These are phyloP conservation scores for Hyphodiscus sp. DNA, from an alignment of 2,329 filamentous ascomycete species.

Conservation along the genomic window DNA sequence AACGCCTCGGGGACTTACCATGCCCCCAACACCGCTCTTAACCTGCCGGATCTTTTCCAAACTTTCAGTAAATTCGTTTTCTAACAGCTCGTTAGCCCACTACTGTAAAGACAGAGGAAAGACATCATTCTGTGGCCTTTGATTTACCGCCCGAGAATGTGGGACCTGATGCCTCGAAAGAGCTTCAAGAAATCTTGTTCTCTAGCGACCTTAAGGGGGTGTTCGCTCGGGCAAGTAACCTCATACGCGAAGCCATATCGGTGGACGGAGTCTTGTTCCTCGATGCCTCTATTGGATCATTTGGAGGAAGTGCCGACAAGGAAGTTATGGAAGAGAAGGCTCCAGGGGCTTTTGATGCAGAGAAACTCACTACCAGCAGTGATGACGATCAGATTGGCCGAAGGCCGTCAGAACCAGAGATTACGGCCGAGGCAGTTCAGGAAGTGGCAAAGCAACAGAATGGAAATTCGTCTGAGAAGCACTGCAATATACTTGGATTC, in stretches of 20 bases:
- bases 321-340: constrained; percentile 20
- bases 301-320: constrained; percentile 22
- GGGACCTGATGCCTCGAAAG: constrained; percentile 13
- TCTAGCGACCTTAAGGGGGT: constrained; percentile 23
- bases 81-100: not conserved
- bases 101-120: constrained; percentile 11
- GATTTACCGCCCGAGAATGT: constrained; percentile 15
- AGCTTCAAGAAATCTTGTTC: constrained; percentile 22
- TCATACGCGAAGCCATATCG: constrained; percentile 28
- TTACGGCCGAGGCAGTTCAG: not conserved
- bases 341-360: constrained; percentile 19
- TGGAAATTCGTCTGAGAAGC: constrained; percentile 12
- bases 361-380: constrained; percentile 18
- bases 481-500: constrained; percentile 26
- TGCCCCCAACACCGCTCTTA: too few species aligned
- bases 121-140: constrained; percentile 18
- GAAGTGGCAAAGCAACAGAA: constrained; percentile 1
- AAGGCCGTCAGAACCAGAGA: constrained; percentile 12
- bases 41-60: too few species aligned
- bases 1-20: too few species aligned
- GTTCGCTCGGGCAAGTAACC: constrained; percentile 26
- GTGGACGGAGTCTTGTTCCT: constrained; percentile 27
- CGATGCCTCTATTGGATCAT: constrained; percentile 26
- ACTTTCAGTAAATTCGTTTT: too few species aligned
- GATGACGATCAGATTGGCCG: constrained; percentile 20